phyloP scores from a whole-genome alignment of 2,329 filamentous ascomycete species.

The Cladosporium austrohemisphaericum region DNA sequence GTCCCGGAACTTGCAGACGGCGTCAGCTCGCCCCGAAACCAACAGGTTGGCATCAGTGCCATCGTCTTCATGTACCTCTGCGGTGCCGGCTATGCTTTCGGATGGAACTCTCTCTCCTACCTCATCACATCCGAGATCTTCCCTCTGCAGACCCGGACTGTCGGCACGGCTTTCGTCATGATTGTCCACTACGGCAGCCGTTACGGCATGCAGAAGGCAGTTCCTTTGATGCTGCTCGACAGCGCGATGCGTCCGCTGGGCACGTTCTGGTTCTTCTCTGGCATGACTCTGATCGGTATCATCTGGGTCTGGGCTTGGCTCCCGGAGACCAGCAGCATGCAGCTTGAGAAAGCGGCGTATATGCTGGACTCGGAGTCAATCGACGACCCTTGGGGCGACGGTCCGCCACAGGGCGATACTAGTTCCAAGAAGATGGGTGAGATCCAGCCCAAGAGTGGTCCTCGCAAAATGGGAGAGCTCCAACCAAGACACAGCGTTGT shows the following conservation, averaged over 20 bases:
- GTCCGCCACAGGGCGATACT: background rate
- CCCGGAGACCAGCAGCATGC: constrained; percentile 64
- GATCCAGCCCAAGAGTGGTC: background rate
- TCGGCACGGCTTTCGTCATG: constrained; percentile 68
- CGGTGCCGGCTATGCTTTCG: constrained; percentile 62
- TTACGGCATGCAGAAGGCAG: constrained; percentile 68
- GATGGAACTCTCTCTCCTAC: constrained; percentile 75
- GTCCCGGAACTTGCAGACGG: constrained; percentile 55
- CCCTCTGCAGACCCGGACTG: constrained; percentile 65
- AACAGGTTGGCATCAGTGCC: constrained; percentile 58
- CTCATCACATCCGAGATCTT: constrained; percentile 71
- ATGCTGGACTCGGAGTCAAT: constrained; percentile 52
- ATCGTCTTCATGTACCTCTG: constrained; percentile 52
- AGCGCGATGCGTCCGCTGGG: constrained; percentile 55
- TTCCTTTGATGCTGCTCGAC: constrained; percentile 66
- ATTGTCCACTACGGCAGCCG: constrained; percentile 71
- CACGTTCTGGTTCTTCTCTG: constrained; percentile 72
- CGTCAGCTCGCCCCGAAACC: constrained; percentile 44
- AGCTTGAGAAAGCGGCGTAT: constrained; percentile 45
- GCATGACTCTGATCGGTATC: constrained; percentile 62
- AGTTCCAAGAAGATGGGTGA: background rate
- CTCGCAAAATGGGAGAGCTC: background rate
- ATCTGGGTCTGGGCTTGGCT: constrained; percentile 69
- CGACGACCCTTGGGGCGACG: constrained; percentile 45
- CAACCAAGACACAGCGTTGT: too few species aligned